These are phyloP conservation scores for Mycena vulgaris DNA, from an alignment of 768 basidiomycete genomes.

Conservation along the genomic window DNA sequence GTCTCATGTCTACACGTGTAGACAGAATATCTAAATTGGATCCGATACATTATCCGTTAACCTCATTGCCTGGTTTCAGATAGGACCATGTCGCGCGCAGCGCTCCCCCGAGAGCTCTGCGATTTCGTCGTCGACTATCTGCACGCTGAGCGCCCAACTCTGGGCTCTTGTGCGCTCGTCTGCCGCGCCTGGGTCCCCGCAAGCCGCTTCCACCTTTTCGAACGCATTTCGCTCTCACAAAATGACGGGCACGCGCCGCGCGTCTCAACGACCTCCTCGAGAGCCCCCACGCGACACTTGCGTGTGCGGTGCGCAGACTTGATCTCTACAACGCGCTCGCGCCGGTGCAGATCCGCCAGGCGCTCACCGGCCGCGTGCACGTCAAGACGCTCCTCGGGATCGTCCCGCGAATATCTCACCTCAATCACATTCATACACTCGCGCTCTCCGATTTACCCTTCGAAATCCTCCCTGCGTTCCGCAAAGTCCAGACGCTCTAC, in stretches of 20 bases:
- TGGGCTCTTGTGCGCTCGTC: conserved; percentile 30
- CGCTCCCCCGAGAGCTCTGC: conserved; percentile 29
- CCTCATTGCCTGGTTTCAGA: conserved; percentile 3
- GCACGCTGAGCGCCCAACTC: conserved; percentile 13
- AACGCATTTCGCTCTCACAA: conserved; percentile 11
- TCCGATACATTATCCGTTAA: neutral
- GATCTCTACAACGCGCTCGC: conserved; percentile 14
- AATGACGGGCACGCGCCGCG: conserved; percentile 6
- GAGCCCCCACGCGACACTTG: conserved; percentile 24
- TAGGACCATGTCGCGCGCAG: conserved; percentile 5
- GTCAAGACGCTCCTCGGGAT: conserved; percentile 18
- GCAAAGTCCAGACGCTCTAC: conserved; percentile 6
- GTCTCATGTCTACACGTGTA: conserved; percentile 32
- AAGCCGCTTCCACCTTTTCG: conserved; percentile 36
- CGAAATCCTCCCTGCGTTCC: conserved; percentile 19
- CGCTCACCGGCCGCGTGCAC: conserved; percentile 5
- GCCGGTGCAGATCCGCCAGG: conserved; percentile 10
- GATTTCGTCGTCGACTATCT: conserved; percentile 36
- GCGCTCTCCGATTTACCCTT: conserved; percentile 32
- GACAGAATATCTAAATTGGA: conserved; percentile 6
- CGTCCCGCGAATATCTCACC: conserved; percentile 15
- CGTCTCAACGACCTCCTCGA: conserved; percentile 30
- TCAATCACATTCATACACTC: conserved; percentile 21
- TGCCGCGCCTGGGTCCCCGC: conserved; percentile 34
- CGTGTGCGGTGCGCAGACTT: conserved; percentile 22